Conservation (phyloP, 495 filamentous ascomycete species). For the Xylaria bambusicola region DNA sequence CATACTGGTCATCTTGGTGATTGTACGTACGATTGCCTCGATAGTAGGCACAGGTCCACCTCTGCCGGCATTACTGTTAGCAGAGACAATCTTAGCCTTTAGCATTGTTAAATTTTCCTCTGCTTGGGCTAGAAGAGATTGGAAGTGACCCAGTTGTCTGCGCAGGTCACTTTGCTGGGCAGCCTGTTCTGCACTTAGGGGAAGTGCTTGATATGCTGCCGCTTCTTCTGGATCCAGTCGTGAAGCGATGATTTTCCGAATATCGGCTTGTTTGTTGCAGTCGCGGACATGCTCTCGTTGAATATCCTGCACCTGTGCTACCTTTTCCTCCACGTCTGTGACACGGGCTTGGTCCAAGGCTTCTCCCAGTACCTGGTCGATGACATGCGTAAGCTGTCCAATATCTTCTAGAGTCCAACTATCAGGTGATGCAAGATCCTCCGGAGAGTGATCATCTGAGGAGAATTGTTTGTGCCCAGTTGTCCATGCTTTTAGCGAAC, state of each 20-base stretch:
- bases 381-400: constrained; percentile 58
- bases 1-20: constrained; percentile 90
- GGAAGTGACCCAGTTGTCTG: constrained; percentile 64
- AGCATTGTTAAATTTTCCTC: constrained; percentile 82
- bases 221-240: constrained; percentile 62
- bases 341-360: constrained; percentile 67
- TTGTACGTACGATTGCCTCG: constrained; percentile 87
- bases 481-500: constrained; percentile 71
- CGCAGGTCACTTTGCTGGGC: constrained; percentile 82
- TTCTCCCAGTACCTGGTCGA: constrained; percentile 54
- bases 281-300: constrained; percentile 67
- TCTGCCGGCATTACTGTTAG: constrained; percentile 45
- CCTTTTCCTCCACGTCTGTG: constrained; percentile 62
- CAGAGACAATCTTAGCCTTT: constrained; percentile 72
- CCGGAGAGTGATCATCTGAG: constrained; percentile 50
- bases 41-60: constrained; percentile 69
- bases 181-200: constrained; percentile 79
- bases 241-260: constrained; percentile 68
- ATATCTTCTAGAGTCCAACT: constrained; percentile 74
- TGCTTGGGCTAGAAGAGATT: constrained; percentile 71
- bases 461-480: constrained; percentile 59
- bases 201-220: constrained; percentile 60
- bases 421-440: constrained; percentile 63
- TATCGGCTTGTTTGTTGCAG: constrained; percentile 67
- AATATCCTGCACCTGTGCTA: constrained; percentile 61